Percentiles rank a stretch among this genome's conserved stretches.
Evolutionary conservation across 805 yeast species (phyloP).

Genomic region (Teunomyces pallodes): DNA sequence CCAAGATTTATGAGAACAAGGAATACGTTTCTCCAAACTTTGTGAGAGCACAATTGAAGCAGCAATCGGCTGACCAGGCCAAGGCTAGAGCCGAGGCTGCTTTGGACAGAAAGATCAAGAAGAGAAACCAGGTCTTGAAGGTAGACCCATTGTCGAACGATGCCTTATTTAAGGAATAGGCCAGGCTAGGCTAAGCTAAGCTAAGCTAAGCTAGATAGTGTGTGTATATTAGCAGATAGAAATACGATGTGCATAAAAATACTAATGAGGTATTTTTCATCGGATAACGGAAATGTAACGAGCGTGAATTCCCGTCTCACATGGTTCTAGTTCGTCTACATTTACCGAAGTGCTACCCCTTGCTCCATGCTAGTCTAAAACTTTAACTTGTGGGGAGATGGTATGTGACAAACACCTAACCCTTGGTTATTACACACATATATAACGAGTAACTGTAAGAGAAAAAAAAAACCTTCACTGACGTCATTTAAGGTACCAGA

Average conservation of each 20-base stretch:
- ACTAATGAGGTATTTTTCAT: too few relatives aligned
- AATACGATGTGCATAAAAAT: not conserved
- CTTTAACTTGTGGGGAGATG: too few relatives aligned
- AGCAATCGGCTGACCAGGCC: conserved; percentile 78
- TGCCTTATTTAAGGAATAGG: conserved; percentile 57
- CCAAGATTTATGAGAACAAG: conserved; percentile 94
- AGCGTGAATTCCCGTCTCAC: too few relatives aligned
- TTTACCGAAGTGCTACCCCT: too few relatives aligned
- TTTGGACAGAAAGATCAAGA: conserved; percentile 67
- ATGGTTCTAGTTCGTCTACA: too few relatives aligned
- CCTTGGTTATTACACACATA: not conserved
- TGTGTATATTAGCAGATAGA: not conserved
- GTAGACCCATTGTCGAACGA: conserved; percentile 83
- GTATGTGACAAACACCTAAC: not conserved
- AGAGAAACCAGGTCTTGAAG: conserved; percentile 69
- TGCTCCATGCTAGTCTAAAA: too few relatives aligned
- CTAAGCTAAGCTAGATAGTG: not conserved
- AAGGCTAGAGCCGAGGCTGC: conserved; percentile 77
- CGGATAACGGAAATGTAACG: too few relatives aligned
- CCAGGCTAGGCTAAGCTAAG: not conserved
- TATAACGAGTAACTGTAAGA: not conserved
- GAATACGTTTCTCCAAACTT: conserved; percentile 95
- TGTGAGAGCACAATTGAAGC: conserved; percentile 83
- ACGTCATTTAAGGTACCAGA: not conserved
- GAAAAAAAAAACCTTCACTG: not conserved